Evolutionary conservation across 306 rosid species (phyloP).

Genomic region (Senna siamea): DNA sequence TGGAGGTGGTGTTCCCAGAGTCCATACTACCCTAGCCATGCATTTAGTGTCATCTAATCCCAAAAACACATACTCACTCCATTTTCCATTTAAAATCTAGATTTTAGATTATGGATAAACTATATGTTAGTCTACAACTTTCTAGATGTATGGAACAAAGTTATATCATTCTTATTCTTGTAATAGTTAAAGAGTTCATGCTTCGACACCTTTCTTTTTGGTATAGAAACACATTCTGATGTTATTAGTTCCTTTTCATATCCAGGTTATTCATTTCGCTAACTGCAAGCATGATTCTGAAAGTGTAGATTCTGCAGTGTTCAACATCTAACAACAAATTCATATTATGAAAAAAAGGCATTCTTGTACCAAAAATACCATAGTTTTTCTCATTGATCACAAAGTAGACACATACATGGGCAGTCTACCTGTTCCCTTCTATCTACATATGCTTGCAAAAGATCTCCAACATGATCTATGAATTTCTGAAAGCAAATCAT

Average conservation of each 20-base stretch:
- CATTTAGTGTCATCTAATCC: neutral
- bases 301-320: conserved; percentile 14
- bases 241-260: neutral
- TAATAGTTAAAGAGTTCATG: conserved; percentile 16
- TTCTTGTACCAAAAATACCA: neutral
- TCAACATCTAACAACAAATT: conserved; percentile 20
- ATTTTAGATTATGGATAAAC: neutral
- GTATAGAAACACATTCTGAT: neutral
- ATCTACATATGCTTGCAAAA: conserved; percentile 67
- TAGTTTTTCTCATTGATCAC: conserved; percentile 16
- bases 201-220: neutral
- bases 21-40: neutral
- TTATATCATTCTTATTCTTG: neutral
- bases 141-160: neutral
- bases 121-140: conserved; percentile 11
- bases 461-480: conserved; percentile 93
- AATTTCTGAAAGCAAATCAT: conserved; percentile 73
- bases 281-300: neutral
- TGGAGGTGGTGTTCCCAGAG: neutral
- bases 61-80: neutral
- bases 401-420: conserved; percentile 1
- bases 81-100: neutral
- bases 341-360: conserved; percentile 8
- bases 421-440: conserved; percentile 73
- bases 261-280: conserved; percentile 14